Percentiles rank a stretch among this genome's conserved stretches.
Evolutionary conservation across 495 filamentous ascomycete genomes (phyloP).

Genomic region (Aspergillus indologenus): DNA sequence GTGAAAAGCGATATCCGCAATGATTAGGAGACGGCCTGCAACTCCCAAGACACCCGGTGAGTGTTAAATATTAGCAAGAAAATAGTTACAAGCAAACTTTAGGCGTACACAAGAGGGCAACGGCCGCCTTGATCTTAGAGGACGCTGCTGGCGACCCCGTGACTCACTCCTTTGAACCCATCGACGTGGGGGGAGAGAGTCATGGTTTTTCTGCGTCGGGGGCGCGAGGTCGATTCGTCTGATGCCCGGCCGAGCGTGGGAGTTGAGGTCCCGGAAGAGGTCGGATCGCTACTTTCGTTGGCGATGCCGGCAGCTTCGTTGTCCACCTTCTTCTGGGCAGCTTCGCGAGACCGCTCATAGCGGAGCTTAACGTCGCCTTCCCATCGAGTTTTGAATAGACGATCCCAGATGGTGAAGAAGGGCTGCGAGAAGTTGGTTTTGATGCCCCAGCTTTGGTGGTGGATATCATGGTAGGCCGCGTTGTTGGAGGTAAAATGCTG

Average conservation of each 20-base stretch:
- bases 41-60: constrained; percentile 22
- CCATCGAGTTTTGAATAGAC: constrained; percentile 46
- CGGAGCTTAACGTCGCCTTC: constrained; percentile 42
- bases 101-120: constrained; percentile 7
- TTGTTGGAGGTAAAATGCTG: constrained; percentile 91
- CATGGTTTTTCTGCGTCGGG: constrained; percentile 39
- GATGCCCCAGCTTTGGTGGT: constrained; percentile 99
- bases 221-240: constrained; percentile 25
- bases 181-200: constrained; percentile 29
- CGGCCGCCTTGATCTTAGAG: constrained; percentile 26
- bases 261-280: constrained; percentile 16
- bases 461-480: constrained; percentile 92
- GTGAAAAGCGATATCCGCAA: constrained; percentile 21
- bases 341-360: constrained; percentile 44
- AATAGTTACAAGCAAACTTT: constrained; percentile 9
- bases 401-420: constrained; percentile 53
- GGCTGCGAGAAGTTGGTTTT: constrained; percentile 58
- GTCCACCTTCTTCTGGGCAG: constrained; percentile 41
- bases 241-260: constrained; percentile 30
- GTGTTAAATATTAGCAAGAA: constrained; percentile 9
- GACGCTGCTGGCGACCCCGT: constrained; percentile 40
- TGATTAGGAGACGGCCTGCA: constrained; percentile 37
- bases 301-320: constrained; percentile 22
- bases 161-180: constrained; percentile 39
- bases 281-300: constrained; percentile 10